Conservation (phyloP, 106 monocot species). For the Acorus calamus region DNA sequence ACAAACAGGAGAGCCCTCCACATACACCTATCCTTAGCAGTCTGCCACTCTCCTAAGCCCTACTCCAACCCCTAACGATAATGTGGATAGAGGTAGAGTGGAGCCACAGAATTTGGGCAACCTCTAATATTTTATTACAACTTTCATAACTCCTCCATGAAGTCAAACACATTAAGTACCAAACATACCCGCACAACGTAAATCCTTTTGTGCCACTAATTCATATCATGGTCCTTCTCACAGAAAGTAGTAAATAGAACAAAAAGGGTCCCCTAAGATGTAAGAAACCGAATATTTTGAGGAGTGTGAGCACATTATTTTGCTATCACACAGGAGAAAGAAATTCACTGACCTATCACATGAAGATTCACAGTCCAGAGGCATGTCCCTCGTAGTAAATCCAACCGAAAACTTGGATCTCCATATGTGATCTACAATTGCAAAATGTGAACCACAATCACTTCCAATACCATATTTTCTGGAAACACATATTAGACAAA, state of each 20-base stretch:
- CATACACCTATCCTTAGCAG: no score
- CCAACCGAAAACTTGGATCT: conserved; percentile 74
- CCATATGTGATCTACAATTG: conserved; percentile 86
- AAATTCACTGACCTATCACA: conserved; percentile 58
- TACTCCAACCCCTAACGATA: no score
- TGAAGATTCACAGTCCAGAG: conserved; percentile 70
- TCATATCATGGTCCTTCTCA: no score
- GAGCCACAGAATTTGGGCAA: no score
- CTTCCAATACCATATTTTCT: neutral
- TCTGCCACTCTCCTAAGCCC: no score
- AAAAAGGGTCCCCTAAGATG: neutral
- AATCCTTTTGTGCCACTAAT: no score
- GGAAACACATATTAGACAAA: neutral
- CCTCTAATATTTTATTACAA: no score
- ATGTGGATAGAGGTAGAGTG: no score
- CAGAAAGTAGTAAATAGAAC: neutral
- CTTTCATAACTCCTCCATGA: no score
- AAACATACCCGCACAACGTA: no score
- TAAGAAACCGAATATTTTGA: neutral
- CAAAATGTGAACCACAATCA: neutral
- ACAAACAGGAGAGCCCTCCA: no score
- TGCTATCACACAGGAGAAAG: neutral
- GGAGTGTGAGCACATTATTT: neutral
- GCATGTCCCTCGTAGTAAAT: conserved; percentile 42
- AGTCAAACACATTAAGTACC: no score